Base-by-base conservation (phyloP, 2,329 filamentous ascomycete genomes). In the Neonectria punicea region DNA sequence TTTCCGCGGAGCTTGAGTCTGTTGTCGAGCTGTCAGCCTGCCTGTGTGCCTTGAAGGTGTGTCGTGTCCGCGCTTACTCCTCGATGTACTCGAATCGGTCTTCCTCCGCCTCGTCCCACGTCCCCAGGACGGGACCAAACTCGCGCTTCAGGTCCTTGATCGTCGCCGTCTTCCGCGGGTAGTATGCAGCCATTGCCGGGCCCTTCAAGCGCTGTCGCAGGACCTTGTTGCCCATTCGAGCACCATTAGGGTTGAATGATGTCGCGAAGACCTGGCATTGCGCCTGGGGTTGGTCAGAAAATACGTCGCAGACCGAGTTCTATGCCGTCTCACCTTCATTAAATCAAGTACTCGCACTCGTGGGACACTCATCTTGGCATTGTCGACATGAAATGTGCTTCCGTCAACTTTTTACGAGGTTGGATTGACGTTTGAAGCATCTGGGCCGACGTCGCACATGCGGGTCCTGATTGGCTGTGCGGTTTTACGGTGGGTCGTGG, bases 181-280 rank as follows among this genome's bases (percentile, higher is more conserved):
- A 99, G 85, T 98, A 99, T 63, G 93, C 86, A 43, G 90, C 92
- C 69, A 98, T 82, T 0, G 92, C 83, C 32, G 94, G 93, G n/a
- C 96, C 96, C 76, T 88, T 89, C 68, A 98, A 85, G 76, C 94
- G 90, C 80, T 98, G 92, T 76, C 94, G 93, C 65, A 99, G 86
- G 78, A 99, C 86, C 81, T 96, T 97, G 83, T 96, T 98, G 76
- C 96, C 96, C 72, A 93, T 89, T 67, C 96, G 93, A 67, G 92
- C 80, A 72, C 90, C 85, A 60, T 93, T 86, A 28, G 96, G 96
- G 81, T 99, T 99, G 85, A 90, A 98, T 58, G 91, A 94, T 55
- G 92, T 93, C 75, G 90, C 91, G 85, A 98, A 99, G 83, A 98
- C 89, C 79, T 90, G 89, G 86, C 93, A 97, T 91, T 94, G 94